A percentile compares a stretch with the other conserved stretches of the same genome.
phyloP scores from a whole-genome alignment of 371 early-diverging fungal species.

The Mucor saturninus region DNA sequence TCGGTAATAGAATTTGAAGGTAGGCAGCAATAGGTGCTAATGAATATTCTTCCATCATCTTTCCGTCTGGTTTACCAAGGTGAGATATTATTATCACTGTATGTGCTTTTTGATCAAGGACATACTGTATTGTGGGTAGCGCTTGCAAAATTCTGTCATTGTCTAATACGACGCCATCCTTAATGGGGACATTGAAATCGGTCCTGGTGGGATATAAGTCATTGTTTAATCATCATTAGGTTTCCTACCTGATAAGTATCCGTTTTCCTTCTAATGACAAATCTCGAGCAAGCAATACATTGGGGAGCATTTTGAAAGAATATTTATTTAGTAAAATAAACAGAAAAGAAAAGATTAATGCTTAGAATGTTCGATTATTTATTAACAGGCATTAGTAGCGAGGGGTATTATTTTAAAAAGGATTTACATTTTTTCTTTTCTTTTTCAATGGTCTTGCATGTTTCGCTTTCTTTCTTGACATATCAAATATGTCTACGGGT shows the following conservation, averaged over 20 bases:
- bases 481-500: background rate
- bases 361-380: background rate
- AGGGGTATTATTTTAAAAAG: background rate
- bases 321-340: background rate
- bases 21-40: constrained; percentile 53
- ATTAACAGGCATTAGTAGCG: too few species aligned
- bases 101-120: constrained; percentile 80
- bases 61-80: constrained; percentile 56
- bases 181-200: background rate
- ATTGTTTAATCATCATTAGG: background rate
- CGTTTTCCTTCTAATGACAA: background rate
- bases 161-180: background rate
- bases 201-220: background rate
- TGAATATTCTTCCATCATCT: constrained; percentile 83
- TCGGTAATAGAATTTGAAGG: constrained; percentile 84
- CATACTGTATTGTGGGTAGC: constrained; percentile 23
- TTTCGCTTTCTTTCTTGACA: background rate
- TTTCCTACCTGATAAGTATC: background rate
- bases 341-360: background rate
- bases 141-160: background rate
- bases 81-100: constrained; percentile 86
- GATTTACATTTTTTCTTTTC: background rate
- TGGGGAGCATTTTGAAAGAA: background rate
- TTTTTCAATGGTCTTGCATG: background rate
- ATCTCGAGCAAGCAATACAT: background rate